Evolutionary conservation across 78 protist genomes (phyloP).

Genomic region (Dictyostelium capitatum): DNA sequence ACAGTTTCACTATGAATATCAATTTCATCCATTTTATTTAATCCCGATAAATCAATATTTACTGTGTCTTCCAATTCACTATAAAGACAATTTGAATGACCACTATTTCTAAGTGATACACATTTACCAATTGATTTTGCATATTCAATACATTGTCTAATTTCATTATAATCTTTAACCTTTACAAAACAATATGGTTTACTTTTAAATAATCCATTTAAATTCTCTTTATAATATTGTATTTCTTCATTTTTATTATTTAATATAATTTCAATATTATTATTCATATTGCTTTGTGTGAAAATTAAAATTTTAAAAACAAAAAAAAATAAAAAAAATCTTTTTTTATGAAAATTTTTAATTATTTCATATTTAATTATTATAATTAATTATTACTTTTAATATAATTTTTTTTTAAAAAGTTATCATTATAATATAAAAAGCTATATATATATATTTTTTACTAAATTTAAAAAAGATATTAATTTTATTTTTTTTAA

Average conservation of each 20-base stretch:
- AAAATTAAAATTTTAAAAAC: background rate
- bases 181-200: background rate
- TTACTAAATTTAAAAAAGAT: too few species aligned
- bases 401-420: background rate
- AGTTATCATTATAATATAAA: too few species aligned
- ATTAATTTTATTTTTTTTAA: background rate
- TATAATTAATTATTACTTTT: background rate
- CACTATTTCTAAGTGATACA: slow-evolving; percentile 22
- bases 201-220: background rate
- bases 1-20: background rate
- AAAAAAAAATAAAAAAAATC: background rate
- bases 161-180: background rate
- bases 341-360: background rate
- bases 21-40: background rate
- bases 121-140: background rate
- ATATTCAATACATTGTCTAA: background rate
- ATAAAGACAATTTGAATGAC: slow-evolving; percentile 24
- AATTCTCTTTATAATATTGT: background rate
- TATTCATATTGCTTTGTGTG: background rate
- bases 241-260: background rate
- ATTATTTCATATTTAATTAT: background rate
- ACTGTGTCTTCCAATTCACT: background rate
- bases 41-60: slow-evolving; percentile 31
- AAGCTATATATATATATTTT: too few species aligned
- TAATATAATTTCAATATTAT: background rate